Evolutionary conservation across 257 asterid species (phyloP), one percentile per base, ranked within the genome.

Genomic region (Dorcoceras hygrometricum): DNA sequence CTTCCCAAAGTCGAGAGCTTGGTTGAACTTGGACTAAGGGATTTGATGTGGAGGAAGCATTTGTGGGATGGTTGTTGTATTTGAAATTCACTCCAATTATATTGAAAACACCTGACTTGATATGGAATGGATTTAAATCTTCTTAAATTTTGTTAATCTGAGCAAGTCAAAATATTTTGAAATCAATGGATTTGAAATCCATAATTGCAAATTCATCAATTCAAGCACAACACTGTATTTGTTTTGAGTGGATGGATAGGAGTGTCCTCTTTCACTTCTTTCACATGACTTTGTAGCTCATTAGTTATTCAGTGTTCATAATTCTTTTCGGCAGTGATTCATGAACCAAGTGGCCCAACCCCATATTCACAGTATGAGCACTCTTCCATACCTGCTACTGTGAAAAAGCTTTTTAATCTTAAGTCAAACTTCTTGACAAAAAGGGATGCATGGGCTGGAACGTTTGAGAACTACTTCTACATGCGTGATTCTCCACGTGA

Each of bases 361-460:
- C 87, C 90, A n/a, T 34, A 79, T 54, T 92, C 98, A 19, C 97
- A 92, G 63, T 92, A 78, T 69, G 98, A 92, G 56, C 98, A 92
- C 79, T 92, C 98, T 6, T 92, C 98, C 5, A 84, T 92, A 66
- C 95, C 98, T 58, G 97, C 97, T 39, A 92, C 98, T 3, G 94
- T 92, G 76, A 92, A 87, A 89, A 89, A 82, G 74, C 91, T 92
- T 59, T 92, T 93, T 67, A 89, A 88, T 75, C 84, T 93, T 28
- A 75, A 78, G 24, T 93, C 98, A 0, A 93, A 89, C 70, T 92
- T 89, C 78, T 71, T 92, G 81, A 92, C 97, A 56, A 92, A 87
- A 79, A 80, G 98, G 77, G 98, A 92, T 63, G 97, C 96, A 2
- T 89, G 98, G 98, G 98, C 98, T 75, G 98, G 96, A 67, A 89